Conservation (phyloP, 2,329 filamentous ascomycete species). For the Penicillium sp. region DNA sequence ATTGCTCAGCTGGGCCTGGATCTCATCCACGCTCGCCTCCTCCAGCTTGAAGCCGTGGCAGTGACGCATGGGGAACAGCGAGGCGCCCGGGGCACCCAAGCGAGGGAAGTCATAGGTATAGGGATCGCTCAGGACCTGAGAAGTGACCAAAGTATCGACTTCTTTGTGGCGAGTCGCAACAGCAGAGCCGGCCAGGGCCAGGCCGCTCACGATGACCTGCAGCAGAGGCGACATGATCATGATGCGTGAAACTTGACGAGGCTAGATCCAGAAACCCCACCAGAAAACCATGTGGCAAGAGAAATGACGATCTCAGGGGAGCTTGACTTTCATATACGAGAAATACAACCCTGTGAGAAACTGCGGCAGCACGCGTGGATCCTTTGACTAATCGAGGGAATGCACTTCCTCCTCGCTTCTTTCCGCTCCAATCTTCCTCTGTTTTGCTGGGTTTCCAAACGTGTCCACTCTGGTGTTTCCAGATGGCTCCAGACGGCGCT, state of each 20-base stretch:
- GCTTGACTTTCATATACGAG: constrained; percentile 15
- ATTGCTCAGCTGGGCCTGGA: constrained; percentile 63
- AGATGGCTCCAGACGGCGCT: not conserved
- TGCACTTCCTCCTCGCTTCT: not conserved
- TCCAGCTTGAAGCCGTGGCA: constrained; percentile 67
- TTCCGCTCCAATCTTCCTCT: not conserved
- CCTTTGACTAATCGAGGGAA: not conserved
- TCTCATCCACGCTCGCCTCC: constrained; percentile 70
- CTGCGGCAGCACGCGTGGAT: not conserved
- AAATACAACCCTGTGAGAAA: not conserved
- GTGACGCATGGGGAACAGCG: constrained; percentile 64
- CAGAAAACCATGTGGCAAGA: constrained; percentile 22
- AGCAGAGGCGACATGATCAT: constrained; percentile 23
- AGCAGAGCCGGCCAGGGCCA: constrained; percentile 26
- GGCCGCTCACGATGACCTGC: constrained; percentile 22
- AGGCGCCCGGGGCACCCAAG: constrained; percentile 35
- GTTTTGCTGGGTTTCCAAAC: too few species aligned
- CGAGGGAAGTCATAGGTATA: constrained; percentile 45
- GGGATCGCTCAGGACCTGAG: constrained; percentile 38
- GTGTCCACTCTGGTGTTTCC: not conserved
- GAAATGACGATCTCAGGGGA: constrained; percentile 18
- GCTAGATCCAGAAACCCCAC: constrained; percentile 14
- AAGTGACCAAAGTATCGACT: constrained; percentile 32
- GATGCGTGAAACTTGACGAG: not conserved
- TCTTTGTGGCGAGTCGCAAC: constrained; percentile 13